Evolutionary conservation across 768 basidiomycete species (phyloP).

Genomic region (Clathrus columnatus): DNA sequence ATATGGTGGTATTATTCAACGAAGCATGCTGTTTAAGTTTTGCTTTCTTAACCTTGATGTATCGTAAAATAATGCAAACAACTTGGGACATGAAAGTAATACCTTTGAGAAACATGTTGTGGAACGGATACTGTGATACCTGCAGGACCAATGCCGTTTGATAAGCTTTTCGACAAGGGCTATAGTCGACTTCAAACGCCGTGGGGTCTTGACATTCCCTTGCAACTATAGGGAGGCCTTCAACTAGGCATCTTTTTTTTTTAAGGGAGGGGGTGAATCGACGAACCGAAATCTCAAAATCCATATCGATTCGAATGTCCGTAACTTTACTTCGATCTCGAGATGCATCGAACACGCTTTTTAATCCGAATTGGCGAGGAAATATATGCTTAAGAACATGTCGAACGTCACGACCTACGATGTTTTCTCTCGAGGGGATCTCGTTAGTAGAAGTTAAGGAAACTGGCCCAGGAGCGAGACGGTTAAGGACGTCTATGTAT

Average conservation of each 20-base stretch:
- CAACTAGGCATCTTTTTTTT: neutral
- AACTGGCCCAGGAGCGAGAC: conserved; percentile 38
- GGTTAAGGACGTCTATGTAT: conserved; percentile 64
- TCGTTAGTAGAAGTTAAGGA: conserved; percentile 24
- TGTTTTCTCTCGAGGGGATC: conserved; percentile 33
- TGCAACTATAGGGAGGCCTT: conserved; percentile 20
- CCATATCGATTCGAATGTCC: neutral
- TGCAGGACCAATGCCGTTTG: conserved; percentile 59
- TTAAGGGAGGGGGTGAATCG: neutral
- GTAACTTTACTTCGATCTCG: conserved; percentile 7
- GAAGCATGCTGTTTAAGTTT: conserved; percentile 25
- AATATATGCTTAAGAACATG: conserved; percentile 80
- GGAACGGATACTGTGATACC: conserved; percentile 57
- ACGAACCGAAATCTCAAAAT: neutral
- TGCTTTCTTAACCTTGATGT: conserved; percentile 2
- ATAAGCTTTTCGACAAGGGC: conserved; percentile 51
- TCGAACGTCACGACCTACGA: conserved; percentile 36
- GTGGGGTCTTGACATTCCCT: conserved; percentile 61
- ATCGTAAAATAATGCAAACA: neutral
- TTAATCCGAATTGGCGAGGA: conserved; percentile 64
- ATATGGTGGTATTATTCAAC: conserved; percentile 54
- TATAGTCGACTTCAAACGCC: conserved; percentile 51
- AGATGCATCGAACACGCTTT: conserved; percentile 42
- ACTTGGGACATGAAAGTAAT: neutral
- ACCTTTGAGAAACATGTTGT: conserved; percentile 75